These are phyloP conservation scores for Chrysoporthe deuterocubensis DNA, from an alignment of 2,329 filamentous ascomycete species.

Conservation along the genomic window DNA sequence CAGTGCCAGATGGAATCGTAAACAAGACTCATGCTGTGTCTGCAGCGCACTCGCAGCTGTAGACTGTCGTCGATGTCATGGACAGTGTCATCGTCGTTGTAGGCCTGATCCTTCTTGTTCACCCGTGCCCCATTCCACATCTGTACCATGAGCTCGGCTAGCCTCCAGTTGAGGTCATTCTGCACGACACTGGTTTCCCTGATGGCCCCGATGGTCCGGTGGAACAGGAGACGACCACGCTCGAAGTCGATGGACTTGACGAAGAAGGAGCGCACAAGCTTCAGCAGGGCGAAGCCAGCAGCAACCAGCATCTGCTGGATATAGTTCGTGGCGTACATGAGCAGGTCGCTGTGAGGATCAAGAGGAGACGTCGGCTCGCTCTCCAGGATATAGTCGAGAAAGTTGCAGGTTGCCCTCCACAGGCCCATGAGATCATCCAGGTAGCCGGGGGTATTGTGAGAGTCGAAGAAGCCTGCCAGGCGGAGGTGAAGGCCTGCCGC, in stretches of 20 bases:
- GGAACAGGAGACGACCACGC: constrained; percentile 70
- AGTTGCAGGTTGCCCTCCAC: constrained; percentile 72
- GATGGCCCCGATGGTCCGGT: constrained; percentile 71
- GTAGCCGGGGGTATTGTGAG: constrained; percentile 71
- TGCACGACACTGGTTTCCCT: constrained; percentile 74
- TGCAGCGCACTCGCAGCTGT: constrained; percentile 79
- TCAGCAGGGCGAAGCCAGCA: constrained; percentile 76
- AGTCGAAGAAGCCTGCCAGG: constrained; percentile 80
- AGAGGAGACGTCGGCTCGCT: constrained; percentile 50
- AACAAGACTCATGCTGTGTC: constrained; percentile 83
- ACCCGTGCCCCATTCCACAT: constrained; percentile 77
- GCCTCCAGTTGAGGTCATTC: constrained; percentile 78
- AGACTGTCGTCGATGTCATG: constrained; percentile 69
- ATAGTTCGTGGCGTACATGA: constrained; percentile 74
- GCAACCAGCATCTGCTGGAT: constrained; percentile 87
- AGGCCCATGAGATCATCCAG: constrained; percentile 75
- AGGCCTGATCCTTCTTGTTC: constrained; percentile 46
- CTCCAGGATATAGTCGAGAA: constrained; percentile 68
- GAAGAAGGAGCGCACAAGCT: constrained; percentile 79
- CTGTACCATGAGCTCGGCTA: constrained; percentile 85
- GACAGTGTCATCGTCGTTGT: constrained; percentile 53
- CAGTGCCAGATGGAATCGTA: constrained; percentile 87
- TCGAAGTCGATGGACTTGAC: constrained; percentile 72
- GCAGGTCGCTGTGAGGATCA: constrained; percentile 55
- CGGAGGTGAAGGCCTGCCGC: constrained; percentile 77